phyloP scores from a whole-genome alignment of 2,329 filamentous ascomycete species.

The Alternaria novae-zelandiae region DNA sequence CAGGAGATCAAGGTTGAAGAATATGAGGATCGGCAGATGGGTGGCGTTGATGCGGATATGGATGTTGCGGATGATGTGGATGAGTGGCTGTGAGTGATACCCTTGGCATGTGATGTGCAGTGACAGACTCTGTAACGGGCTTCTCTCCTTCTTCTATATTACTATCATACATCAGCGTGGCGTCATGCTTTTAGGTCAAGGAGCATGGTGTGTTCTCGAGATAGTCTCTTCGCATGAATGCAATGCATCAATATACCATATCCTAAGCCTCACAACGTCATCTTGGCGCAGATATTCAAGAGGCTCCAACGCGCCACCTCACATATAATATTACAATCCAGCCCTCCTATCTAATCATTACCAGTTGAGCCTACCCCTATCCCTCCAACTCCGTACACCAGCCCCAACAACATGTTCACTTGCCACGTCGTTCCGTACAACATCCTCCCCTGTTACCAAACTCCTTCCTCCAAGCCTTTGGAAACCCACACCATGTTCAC shows the following conservation, averaged over 20 bases:
- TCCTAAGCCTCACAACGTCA: not conserved
- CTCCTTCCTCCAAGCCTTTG: not conserved
- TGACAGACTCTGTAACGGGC: not conserved
- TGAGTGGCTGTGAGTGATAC: conserved; percentile 30
- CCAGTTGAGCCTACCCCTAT: not conserved
- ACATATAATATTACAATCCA: not conserved
- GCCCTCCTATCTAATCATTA: not conserved
- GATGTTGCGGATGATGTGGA: conserved; percentile 46
- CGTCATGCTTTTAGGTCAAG: not conserved
- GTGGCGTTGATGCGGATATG: conserved; percentile 31
- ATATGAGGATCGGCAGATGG: conserved; percentile 9
- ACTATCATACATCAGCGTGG: not conserved
- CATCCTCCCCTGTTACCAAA: not conserved
- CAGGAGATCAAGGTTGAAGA: conserved; percentile 8
- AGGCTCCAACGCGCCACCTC: not conserved
- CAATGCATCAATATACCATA: not conserved
- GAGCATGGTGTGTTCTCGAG: not conserved
- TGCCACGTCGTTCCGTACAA: not conserved
- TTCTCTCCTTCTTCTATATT: not conserved
- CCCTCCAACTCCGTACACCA: not conserved
- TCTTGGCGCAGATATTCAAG: not conserved
- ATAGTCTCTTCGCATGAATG: not conserved
- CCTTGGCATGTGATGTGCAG: not conserved
- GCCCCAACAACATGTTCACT: not conserved
- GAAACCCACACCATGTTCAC: not conserved